phyloP scores from a whole-genome alignment of 164 flowering plant genomes.

The Chloranthus sessilifolius region DNA sequence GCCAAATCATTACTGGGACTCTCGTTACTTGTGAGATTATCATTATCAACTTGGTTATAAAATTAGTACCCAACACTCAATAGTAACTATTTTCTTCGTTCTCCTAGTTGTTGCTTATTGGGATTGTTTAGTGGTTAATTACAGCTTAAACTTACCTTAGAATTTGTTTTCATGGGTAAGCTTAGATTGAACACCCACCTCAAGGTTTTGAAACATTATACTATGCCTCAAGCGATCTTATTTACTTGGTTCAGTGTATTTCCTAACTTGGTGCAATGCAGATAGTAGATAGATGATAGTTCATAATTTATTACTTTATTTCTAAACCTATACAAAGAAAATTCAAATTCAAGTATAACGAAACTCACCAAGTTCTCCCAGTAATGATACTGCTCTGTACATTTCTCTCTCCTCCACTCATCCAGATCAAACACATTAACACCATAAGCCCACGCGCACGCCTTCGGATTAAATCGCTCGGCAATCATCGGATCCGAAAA shows the following conservation, averaged over 20 bases:
- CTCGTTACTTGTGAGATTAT: too few relatives aligned
- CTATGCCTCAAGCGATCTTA: neutral
- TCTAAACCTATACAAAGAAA: neutral
- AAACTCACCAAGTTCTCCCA: conserved; percentile 80
- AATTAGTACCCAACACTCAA: too few relatives aligned
- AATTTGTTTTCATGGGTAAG: too few relatives aligned
- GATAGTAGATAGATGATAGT: neutral
- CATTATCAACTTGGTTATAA: too few relatives aligned
- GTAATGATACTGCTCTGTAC: conserved; percentile 74
- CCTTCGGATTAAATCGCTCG: conserved; percentile 74
- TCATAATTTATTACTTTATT: neutral
- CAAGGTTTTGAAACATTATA: neutral
- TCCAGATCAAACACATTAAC: conserved; percentile 90
- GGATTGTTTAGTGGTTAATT: too few relatives aligned
- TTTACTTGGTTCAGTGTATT: neutral
- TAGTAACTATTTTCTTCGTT: too few relatives aligned
- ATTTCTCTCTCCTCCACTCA: conserved; percentile 83
- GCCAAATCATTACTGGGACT: too few relatives aligned
- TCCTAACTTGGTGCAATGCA: too few relatives aligned
- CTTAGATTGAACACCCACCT: too few relatives aligned
- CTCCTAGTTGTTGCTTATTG: too few relatives aligned
- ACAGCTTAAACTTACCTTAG: too few relatives aligned
- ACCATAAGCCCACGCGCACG: conserved; percentile 98
- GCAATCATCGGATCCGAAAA: conserved; percentile 72
- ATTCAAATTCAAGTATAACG: neutral